Conservation (phyloP, 2,329 filamentous ascomycete species). For the Pseudogymnoascus sp. region DNA sequence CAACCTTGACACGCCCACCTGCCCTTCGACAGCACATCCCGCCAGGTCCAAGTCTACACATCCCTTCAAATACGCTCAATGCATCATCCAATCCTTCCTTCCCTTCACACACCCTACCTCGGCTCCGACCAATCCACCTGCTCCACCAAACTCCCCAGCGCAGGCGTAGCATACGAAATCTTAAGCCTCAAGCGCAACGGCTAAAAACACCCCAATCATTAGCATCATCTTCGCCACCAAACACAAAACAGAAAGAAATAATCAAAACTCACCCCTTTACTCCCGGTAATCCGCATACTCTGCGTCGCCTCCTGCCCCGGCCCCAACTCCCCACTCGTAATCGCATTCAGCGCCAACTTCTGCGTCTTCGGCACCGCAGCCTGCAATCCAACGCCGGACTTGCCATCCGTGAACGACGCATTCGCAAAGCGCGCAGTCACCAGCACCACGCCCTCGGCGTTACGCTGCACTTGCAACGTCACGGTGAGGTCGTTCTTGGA, state of each 20-base stretch:
- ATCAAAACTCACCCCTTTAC: conserved; percentile 72
- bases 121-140: conserved; percentile 97
- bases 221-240: neutral
- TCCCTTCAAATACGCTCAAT: neutral
- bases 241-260: conserved; percentile 2
- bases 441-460: conserved; percentile 69
- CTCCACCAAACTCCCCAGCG: conserved; percentile 64
- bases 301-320: conserved; percentile 80
- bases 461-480: conserved; percentile 76
- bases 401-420: conserved; percentile 51
- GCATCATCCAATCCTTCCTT: neutral
- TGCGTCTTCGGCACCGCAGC: conserved; percentile 95
- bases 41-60: neutral
- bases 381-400: conserved; percentile 76
- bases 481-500: conserved; percentile 77
- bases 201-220: conserved; percentile 38
- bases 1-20: neutral
- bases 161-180: conserved; percentile 68
- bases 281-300: conserved; percentile 76
- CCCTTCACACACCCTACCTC: conserved; percentile 14
- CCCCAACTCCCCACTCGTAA: conserved; percentile 70
- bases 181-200: conserved; percentile 76
- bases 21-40: neutral
- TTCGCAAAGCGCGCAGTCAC: conserved; percentile 81
- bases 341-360: conserved; percentile 83